phyloP scores from a whole-genome alignment of 176 grass and related monocot genomes.

The Oryza coarctata region DNA sequence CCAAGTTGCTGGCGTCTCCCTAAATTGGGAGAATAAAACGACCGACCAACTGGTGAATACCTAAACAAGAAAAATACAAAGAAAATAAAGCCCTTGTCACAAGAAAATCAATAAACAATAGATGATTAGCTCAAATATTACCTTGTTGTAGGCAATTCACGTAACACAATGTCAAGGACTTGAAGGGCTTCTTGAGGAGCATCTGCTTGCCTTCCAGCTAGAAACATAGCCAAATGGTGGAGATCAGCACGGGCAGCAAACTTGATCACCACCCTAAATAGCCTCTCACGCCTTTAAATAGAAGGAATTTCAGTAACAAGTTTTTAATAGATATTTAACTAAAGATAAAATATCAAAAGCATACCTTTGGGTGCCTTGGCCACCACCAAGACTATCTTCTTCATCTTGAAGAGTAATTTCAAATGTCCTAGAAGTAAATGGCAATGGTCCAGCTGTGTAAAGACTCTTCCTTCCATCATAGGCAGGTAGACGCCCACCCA shows the following conservation, averaged over 20 bases:
- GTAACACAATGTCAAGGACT: constrained; percentile 90
- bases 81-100: background rate
- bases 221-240: constrained; percentile 86
- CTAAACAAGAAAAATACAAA: constrained; percentile 31
- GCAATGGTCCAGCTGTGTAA: constrained; percentile 82
- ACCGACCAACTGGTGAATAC: constrained; percentile 77
- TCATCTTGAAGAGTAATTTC: constrained; percentile 78
- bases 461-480: constrained; percentile 93
- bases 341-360: background rate
- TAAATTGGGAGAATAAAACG: constrained; percentile 92
- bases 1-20: constrained; percentile 82
- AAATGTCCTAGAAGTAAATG: constrained; percentile 73
- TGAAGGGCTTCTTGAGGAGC: constrained; percentile 97
- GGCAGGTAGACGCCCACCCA: constrained; percentile 78
- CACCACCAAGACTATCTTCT: constrained; percentile 59
- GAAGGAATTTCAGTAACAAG: constrained; percentile 25
- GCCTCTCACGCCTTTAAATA: constrained; percentile 69
- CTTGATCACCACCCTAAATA: constrained; percentile 82
- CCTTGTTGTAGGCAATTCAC: constrained; percentile 84
- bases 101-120: constrained; percentile 18
- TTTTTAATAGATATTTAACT: background rate
- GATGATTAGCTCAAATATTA: constrained; percentile 31
- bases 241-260: constrained; percentile 95
- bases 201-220: constrained; percentile 84
- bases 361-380: constrained; percentile 56